Base-by-base conservation (phyloP, 2,329 filamentous ascomycete species). In the Xylaria digitata region DNA sequence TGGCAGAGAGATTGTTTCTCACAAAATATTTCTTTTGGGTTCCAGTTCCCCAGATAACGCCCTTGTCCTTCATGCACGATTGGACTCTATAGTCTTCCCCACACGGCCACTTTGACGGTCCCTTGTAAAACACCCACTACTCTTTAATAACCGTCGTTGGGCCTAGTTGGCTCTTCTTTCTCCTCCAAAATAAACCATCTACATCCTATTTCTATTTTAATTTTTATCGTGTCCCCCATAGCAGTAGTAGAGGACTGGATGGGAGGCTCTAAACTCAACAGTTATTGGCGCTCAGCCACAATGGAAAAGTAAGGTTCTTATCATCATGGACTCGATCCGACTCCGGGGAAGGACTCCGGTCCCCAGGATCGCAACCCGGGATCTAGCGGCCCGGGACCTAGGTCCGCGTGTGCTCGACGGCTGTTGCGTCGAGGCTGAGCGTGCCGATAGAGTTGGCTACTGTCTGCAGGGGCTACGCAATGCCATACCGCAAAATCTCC, bases 391-490 rank as follows among this genome's bases (percentile, higher is more conserved):
- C 43, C 74, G 73, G n/a, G 70, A 73, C 53, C 64, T 70, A 57
- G 69, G 75, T 21, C 70, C 74, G 50, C 76, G 81, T 21, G 77
- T 87, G 23, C 79, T 88, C 42, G 78, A 81, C 64, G 84, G 85
- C 40, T 89, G 87, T 73, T 86, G 81, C 71, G 73, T 78, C 60
- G 86, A 89, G 76, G 86, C 87, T 26, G 80, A 85, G 62, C 80
- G 83, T 67, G 85, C 84, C 59, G 83, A 86, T 57, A 70, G 80
- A 13, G 82, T 86, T 48, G 80, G 81, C 43, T 71, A 78, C 19
- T 79, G 80, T 43, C 81, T 90, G 13, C 80, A 87, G 40, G 82
- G 81, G 6, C 79, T 90, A 37, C 82, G 84, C 49, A 75, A 76
- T 65, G 77, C 78, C 9, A 74, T 89, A 3, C 71, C 80, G 2